phyloP scores from a whole-genome alignment of 495 filamentous ascomycete species.

The Apiosordaria backusii region DNA sequence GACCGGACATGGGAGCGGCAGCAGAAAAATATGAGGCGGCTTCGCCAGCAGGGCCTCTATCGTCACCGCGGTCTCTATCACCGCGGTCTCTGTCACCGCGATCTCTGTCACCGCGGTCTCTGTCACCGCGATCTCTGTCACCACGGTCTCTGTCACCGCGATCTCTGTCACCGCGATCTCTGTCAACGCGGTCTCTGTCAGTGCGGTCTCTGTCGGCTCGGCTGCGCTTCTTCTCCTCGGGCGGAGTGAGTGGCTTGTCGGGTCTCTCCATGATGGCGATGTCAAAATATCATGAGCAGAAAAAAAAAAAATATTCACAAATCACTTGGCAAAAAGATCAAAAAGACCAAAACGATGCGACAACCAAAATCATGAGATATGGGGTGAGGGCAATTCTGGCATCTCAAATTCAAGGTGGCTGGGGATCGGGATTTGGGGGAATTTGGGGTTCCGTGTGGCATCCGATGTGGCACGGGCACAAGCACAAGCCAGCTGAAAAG shows the following conservation, averaged over 20 bases:
- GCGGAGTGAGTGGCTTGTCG: neutral
- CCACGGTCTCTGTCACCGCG: neutral
- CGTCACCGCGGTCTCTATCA: neutral
- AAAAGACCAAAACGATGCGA: neutral
- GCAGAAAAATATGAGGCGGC: neutral
- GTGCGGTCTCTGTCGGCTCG: neutral
- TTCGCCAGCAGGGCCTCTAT: neutral
- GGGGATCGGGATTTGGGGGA: neutral
- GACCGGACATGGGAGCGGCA: neutral
- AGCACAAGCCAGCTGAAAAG: neutral
- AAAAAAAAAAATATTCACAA: neutral
- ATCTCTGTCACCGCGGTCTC: neutral
- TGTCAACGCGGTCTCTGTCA: neutral
- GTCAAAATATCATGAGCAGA: neutral
- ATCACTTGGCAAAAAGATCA: neutral
- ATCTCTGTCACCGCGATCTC: neutral
- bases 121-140: neutral
- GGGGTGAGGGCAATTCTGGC: neutral
- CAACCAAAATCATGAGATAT: neutral
- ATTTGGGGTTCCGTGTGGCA: neutral
- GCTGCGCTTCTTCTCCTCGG: neutral
- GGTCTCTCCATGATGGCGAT: conserved; percentile 1
- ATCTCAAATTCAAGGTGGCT: conserved; percentile 1
- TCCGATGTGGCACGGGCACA: neutral
- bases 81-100: neutral